A percentile compares a stretch with the other conserved stretches of the same genome.
These are phyloP conservation scores for Blepharisma undulans DNA, from an alignment of 169 alveolate species.

Conservation along the genomic window DNA sequence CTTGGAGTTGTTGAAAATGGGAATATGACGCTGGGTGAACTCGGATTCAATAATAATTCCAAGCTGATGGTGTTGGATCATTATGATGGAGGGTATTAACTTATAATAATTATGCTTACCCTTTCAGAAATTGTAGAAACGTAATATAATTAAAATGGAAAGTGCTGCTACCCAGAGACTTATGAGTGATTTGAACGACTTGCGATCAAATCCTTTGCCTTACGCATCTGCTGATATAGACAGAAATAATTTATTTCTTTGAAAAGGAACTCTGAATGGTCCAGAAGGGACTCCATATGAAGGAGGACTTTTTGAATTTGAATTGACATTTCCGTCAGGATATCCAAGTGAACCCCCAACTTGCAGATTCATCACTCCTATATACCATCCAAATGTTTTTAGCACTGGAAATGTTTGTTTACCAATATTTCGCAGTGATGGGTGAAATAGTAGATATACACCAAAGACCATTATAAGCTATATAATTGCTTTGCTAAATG, in stretches of 20 bases:
- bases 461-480: neutral
- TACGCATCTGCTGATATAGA: neutral
- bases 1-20: no score
- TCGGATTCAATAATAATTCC: no score
- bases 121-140: neutral
- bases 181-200: neutral
- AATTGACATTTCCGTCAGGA: neutral
- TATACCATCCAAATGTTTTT: constrained; percentile 36
- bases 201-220: neutral
- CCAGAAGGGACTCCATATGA: constrained; percentile 37
- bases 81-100: no score
- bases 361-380: neutral
- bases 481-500: neutral
- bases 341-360: constrained; percentile 26
- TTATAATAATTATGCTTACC: no score
- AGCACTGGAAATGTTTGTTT: neutral
- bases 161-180: neutral
- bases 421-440: neutral
- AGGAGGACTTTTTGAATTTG: constrained; percentile 35
- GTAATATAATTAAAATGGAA: neutral
- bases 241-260: neutral
- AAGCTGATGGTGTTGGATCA: no score
- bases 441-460: neutral
- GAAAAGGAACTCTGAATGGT: constrained; percentile 30
- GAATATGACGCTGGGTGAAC: no score